phyloP scores from a whole-genome alignment of 2,329 filamentous ascomycete species.

The Leptosphaerulina australis region DNA sequence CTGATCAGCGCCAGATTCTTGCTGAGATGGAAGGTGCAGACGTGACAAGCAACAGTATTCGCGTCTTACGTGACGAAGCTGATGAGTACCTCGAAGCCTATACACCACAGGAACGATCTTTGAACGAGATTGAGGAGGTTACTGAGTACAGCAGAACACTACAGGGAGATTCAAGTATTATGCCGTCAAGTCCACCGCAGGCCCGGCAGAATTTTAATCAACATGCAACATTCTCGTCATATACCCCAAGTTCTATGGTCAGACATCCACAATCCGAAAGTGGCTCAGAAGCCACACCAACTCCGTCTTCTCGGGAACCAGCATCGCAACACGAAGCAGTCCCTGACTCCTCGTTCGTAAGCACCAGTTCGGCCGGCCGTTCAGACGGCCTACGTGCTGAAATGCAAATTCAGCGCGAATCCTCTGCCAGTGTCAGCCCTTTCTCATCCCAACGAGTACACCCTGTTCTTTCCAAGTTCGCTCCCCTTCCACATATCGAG shows the following conservation, averaged over 20 bases:
- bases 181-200: slow-evolving; percentile 33
- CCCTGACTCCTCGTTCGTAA: slow-evolving; percentile 8
- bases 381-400: slow-evolving; percentile 10
- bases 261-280: slow-evolving; percentile 1
- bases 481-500: slow-evolving; percentile 42
- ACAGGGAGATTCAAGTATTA: slow-evolving; percentile 23
- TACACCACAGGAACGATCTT: slow-evolving; percentile 38
- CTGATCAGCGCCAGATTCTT: slow-evolving; percentile 41
- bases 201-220: slow-evolving; percentile 26
- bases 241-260: slow-evolving; percentile 9
- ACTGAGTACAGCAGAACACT: slow-evolving; percentile 40
- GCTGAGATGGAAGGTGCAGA: slow-evolving; percentile 39
- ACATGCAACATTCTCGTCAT: slow-evolving; percentile 24
- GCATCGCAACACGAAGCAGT: not conserved
- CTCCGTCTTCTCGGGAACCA: slow-evolving; percentile 20
- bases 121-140: slow-evolving; percentile 45
- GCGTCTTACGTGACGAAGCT: slow-evolving; percentile 41
- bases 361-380: slow-evolving; percentile 15
- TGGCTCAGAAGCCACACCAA: slow-evolving; percentile 13
- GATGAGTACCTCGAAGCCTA: slow-evolving; percentile 45
- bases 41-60: slow-evolving; percentile 33
- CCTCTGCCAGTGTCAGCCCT: slow-evolving; percentile 16
- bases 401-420: slow-evolving; percentile 13
- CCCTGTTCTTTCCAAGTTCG: slow-evolving; percentile 34
- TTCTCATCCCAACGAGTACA: slow-evolving; percentile 24